Base-by-base conservation (phyloP, 2,329 filamentous ascomycete species). In the Graphilbum ipis-grandicollis region DNA sequence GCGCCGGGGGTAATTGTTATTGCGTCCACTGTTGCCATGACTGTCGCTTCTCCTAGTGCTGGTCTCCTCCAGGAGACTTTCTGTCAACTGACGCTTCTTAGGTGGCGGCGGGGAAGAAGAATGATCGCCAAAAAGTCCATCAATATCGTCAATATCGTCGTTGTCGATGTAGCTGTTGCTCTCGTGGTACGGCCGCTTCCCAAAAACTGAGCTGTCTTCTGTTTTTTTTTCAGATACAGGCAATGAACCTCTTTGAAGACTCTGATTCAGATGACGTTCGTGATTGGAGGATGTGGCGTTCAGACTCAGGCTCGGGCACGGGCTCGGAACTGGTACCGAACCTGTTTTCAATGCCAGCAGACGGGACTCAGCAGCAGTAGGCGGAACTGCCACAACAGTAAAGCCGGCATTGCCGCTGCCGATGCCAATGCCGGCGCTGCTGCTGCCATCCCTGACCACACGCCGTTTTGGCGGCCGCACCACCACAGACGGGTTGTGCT, bases 311-410 rank as follows among this genome's bases (percentile, higher is more conserved):
- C 5, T 13, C 21, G 21, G 21, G 9, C 31, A 17, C 7, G 39
- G n/a, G 4, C 8, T 5, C 2, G 26, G 3, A 14, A 10, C 55
- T 50, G 33, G 38, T 32, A 2, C 38, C 37, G 18, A 34, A 2
- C 33, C 29, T 12, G 42, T 46, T 44, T 58, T 58, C 19, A 55
- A 47, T 13, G 45, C 48, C 14, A 49, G 48, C 14, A 59, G 47
- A n/a, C n/a, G n/a, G n/a, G n/a, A n/a, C n/a, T n/a, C n/a, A n/a
- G n/a, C n/a, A n/a, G n/a, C n/a, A n/a, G n/a, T n/a, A n/a, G n/a
- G 17, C 54, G 49, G 3, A 43, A 47, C 42, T 62, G 22, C 9
- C 25, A 23, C 28, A 13, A 14, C 17, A n/a, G n/a, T n/a, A n/a
- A n/a, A n/a, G n/a, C n/a, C n/a, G n/a, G n/a, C n/a, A n/a, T n/a